Evolutionary conservation across 2,329 filamentous ascomycete genomes (phyloP).

Genomic region (Fusarium sororula): DNA sequence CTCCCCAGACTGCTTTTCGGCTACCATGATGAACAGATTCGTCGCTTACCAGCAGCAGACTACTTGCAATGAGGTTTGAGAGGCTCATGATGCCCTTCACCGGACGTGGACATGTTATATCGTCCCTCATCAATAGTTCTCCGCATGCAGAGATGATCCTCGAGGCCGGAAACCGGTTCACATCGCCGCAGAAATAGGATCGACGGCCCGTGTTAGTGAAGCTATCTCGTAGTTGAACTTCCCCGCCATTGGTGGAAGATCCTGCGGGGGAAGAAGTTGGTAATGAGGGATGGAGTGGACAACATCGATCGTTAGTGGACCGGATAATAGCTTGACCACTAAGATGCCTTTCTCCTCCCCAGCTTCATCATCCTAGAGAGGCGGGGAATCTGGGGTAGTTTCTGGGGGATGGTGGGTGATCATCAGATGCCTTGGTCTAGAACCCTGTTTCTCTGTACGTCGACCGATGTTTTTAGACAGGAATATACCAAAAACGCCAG

Average conservation of each 20-base stretch:
- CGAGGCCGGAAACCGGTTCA: slow-evolving; percentile 5
- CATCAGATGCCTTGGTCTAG: neutral
- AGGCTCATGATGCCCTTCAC: neutral
- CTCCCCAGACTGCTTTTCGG: slow-evolving; percentile 29
- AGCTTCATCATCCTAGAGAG: neutral
- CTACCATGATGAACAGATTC: slow-evolving; percentile 29
- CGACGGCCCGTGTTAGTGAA: slow-evolving; percentile 35
- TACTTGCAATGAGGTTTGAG: neutral
- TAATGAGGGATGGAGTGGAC: slow-evolving; percentile 6
- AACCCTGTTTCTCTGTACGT: neutral
- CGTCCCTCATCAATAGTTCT: neutral
- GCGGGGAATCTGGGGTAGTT: slow-evolving; percentile 40
- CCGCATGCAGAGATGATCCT: slow-evolving; percentile 15
- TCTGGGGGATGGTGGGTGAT: slow-evolving; percentile 21
- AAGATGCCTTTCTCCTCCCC: slow-evolving; percentile 15
- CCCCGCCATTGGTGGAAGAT: slow-evolving; percentile 41
- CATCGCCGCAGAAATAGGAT: slow-evolving; percentile 31
- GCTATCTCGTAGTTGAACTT: neutral
- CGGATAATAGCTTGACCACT: slow-evolving; percentile 36
- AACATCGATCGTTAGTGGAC: slow-evolving; percentile 30
- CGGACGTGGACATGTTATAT: slow-evolving; percentile 18
- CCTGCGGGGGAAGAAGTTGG: slow-evolving; percentile 13
- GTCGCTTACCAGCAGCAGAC: slow-evolving; percentile 7
- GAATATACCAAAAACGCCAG: neutral
- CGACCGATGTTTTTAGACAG: neutral